Evolutionary conservation across 768 basidiomycete species (phyloP), one percentile per base, ranked within the genome.

Genomic region (Ramaria rubella): DNA sequence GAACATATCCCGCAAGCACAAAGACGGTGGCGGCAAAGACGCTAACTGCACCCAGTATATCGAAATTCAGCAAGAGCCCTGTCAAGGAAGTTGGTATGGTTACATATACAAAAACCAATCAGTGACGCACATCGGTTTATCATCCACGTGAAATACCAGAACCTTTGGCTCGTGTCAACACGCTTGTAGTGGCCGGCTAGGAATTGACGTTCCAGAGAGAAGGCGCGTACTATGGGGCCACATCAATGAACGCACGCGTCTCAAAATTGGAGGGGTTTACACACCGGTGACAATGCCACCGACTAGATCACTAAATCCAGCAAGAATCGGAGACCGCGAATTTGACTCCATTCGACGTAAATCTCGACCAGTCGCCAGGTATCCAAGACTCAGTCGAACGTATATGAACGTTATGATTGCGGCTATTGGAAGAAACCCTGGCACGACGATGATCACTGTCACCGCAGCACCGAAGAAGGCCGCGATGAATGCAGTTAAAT

Each of bases 341-440:
- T 68, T 73, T 23, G 72, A 68, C 56, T 73, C 71, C 54, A 73
- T 66, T 17, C 73, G 57, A 34, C 72, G 58, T 31, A 73, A 55
- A 55, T 70, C 71, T 49, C 73, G 59, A 0, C 70, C 66, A 44
- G 68, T 64, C 29, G 62, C 60, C 24, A 57, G 42, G 59, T 69
- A 63, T 2, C 45, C 62, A 42, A 61, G 42, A 30, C 59, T 58
- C 27, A 59, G 43, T 21, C 42, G 27, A 48, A 44, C 42, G 29
- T 61, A 61, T 11, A 38, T 12, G 24, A 26, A 59, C 3, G 42
- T 52, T 14, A 61, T 19, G 11, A 59, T n/a, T 5, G 50, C 21
- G 33, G 59, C 60, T 6, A 58, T 27, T 49, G 58, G 38, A 5
- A 54, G 34, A 38, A 53, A 61, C 31, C 27, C 43, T 33, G 59